Percentiles rank a stretch among this genome's conserved stretches.
Evolutionary conservation across 352 stramenopile genomes (phyloP).

Genomic region (Pythium aristosporum): DNA sequence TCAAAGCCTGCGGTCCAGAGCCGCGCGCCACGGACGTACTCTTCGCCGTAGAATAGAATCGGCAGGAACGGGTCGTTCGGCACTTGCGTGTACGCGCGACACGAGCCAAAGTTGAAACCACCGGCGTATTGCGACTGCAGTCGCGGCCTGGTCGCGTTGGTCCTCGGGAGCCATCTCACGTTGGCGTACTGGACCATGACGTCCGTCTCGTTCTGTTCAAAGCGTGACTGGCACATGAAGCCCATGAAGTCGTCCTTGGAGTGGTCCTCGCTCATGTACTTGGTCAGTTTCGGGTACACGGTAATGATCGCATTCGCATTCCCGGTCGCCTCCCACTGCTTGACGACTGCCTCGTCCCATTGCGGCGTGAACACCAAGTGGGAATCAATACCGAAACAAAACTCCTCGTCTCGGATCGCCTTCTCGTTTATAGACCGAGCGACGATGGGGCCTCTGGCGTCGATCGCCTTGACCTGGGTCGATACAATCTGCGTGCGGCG

Average conservation of each 20-base stretch:
- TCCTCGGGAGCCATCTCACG: slow-evolving; percentile 60
- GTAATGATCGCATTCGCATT: slow-evolving; percentile 76
- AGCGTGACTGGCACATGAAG: slow-evolving; percentile 71
- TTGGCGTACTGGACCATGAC: slow-evolving; percentile 71
- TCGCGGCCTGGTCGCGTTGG: slow-evolving; percentile 52
- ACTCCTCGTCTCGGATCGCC: slow-evolving; percentile 6
- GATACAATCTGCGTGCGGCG: slow-evolving; percentile 64
- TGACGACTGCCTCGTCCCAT: slow-evolving; percentile 67
- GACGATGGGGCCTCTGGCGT: slow-evolving; percentile 33
- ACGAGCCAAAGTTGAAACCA: slow-evolving; percentile 79
- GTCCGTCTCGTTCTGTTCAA: slow-evolving; percentile 60
- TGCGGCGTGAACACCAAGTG: slow-evolving; percentile 65
- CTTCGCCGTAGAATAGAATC: slow-evolving; percentile 75
- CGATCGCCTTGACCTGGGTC: slow-evolving; percentile 52
- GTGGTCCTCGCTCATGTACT: slow-evolving; percentile 38
- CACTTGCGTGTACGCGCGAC: slow-evolving; percentile 55
- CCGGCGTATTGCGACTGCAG: slow-evolving; percentile 72
- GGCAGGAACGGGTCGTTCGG: slow-evolving; percentile 73
- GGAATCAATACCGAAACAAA: slow-evolving; percentile 63
- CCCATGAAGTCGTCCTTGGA: slow-evolving; percentile 53
- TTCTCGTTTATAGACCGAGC: slow-evolving; percentile 5
- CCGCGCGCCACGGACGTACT: slow-evolving; percentile 65
- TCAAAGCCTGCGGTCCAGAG: slow-evolving; percentile 79
- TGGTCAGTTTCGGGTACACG: slow-evolving; percentile 70
- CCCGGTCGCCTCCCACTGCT: slow-evolving; percentile 60